These are phyloP conservation scores for Macrolepiota albuminosa DNA, from an alignment of 768 basidiomycete genomes.

Conservation along the genomic window DNA sequence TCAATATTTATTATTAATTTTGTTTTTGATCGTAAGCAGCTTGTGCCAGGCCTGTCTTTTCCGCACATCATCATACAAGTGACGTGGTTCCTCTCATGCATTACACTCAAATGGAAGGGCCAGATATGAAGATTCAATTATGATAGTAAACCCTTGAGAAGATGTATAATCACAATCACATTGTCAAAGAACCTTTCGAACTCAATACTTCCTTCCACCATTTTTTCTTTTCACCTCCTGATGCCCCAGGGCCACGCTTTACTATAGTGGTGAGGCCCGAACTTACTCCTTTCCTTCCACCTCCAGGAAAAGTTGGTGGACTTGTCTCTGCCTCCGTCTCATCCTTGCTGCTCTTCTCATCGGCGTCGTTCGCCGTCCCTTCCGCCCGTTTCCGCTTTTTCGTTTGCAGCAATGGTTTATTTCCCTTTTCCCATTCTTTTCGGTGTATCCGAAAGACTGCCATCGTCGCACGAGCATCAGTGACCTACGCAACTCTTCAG, in stretches of 20 bases:
- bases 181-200: constrained; percentile 17
- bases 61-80: too few species aligned
- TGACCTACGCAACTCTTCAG: constrained; percentile 51
- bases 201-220: constrained; percentile 45
- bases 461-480: constrained; percentile 94
- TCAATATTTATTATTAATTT: constrained; percentile 34
- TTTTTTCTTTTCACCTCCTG: constrained; percentile 20
- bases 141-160: not conserved
- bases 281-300: constrained; percentile 60
- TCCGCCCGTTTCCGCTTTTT: constrained; percentile 19
- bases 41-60: too few species aligned
- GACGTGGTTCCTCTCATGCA: not conserved
- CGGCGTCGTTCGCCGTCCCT: constrained; percentile 13
- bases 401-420: constrained; percentile 19
- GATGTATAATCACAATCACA: not conserved
- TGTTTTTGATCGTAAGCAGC: too few species aligned
- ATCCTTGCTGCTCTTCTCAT: constrained; percentile 1
- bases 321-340: not conserved
- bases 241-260: constrained; percentile 20
- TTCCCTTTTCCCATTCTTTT: constrained; percentile 75
- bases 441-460: constrained; percentile 83
- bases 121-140: not conserved
- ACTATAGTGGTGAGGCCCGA: constrained; percentile 55
- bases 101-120: not conserved
- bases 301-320: constrained; percentile 33